Percentiles rank a stretch among this genome's conserved stretches.
These are phyloP conservation scores for Claviceps cyperi DNA, from an alignment of 2,329 filamentous ascomycete species.

Conservation along the genomic window DNA sequence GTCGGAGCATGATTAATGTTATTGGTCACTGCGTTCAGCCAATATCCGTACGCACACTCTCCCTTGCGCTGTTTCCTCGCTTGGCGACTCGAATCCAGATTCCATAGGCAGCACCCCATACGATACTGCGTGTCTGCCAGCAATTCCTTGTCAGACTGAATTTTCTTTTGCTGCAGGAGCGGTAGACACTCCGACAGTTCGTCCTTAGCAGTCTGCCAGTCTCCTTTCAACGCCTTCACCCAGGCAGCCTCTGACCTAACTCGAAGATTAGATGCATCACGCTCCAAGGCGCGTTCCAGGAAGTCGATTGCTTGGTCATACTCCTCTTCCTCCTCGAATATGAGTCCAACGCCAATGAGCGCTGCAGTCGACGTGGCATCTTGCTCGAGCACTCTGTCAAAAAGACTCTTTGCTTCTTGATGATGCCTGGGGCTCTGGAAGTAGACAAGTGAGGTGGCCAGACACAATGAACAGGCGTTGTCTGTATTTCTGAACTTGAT, in stretches of 20 bases:
- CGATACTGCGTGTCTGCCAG: slow-evolving; percentile 76
- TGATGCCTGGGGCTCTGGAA: slow-evolving; percentile 86
- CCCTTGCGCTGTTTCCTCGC: slow-evolving; percentile 69
- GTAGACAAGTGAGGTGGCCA: slow-evolving; percentile 80
- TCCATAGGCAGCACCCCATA: slow-evolving; percentile 77
- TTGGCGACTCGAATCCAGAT: slow-evolving; percentile 56
- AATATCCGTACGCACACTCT: slow-evolving; percentile 57
- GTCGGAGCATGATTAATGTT: slow-evolving; percentile 80
- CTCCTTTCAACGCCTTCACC: slow-evolving; percentile 74
- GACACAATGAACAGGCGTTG: slow-evolving; percentile 60
- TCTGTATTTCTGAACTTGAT: slow-evolving; percentile 52
- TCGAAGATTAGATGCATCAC: slow-evolving; percentile 59
- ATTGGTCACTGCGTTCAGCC: slow-evolving; percentile 70
- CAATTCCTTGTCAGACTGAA: slow-evolving; percentile 47
- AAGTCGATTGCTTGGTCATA: slow-evolving; percentile 72
- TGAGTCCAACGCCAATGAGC: slow-evolving; percentile 77
- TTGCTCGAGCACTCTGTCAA: slow-evolving; percentile 64
- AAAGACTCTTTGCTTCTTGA: slow-evolving; percentile 71
- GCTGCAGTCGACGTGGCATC: slow-evolving; percentile 67
- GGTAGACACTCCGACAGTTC: slow-evolving; percentile 59
- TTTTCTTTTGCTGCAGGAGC: slow-evolving; percentile 47
- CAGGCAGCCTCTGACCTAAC: slow-evolving; percentile 81
- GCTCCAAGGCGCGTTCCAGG: slow-evolving; percentile 57
- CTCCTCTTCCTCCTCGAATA: slow-evolving; percentile 87
- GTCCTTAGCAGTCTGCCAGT: slow-evolving; percentile 51